Evolutionary conservation across 805 yeast species (phyloP).

Genomic region (Spathaspora gorwiae): DNA sequence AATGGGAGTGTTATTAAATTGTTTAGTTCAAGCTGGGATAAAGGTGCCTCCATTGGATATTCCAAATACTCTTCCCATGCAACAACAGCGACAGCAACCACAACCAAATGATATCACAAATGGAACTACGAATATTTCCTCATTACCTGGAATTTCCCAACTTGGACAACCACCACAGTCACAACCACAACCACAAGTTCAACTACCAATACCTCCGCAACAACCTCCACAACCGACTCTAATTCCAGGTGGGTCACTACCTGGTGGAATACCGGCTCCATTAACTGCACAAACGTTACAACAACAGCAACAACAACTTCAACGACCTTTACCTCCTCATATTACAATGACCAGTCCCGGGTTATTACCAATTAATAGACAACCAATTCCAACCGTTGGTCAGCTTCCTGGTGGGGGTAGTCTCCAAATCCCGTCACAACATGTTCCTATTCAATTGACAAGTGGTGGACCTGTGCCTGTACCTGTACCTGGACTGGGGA

Average conservation of each 20-base stretch:
- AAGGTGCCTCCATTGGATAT: conserved; percentile 62
- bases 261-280: not conserved
- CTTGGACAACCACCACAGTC: not conserved
- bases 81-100: conserved; percentile 3
- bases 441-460: too few relatives aligned
- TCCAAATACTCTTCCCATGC: conserved; percentile 30
- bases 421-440: too few relatives aligned
- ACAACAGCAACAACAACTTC: conserved; percentile 3
- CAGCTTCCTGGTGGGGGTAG: too few relatives aligned
- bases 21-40: conserved; percentile 56
- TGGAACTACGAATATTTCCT: not conserved
- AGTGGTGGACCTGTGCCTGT: not conserved
- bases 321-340: not conserved
- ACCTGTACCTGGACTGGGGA: not conserved
- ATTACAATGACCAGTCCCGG: not conserved
- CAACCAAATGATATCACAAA: not conserved
- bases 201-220: not conserved
- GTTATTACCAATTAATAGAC: too few relatives aligned
- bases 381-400: too few relatives aligned
- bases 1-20: conserved; percentile 45
- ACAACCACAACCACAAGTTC: not conserved
- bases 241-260: not conserved
- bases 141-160: not conserved
- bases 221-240: conserved; percentile 4
- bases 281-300: not conserved